Evolutionary conservation across 1,139 yeast species (phyloP), one percentile per base, ranked within the genome.

Genomic region (Waltiozyma sp.): DNA sequence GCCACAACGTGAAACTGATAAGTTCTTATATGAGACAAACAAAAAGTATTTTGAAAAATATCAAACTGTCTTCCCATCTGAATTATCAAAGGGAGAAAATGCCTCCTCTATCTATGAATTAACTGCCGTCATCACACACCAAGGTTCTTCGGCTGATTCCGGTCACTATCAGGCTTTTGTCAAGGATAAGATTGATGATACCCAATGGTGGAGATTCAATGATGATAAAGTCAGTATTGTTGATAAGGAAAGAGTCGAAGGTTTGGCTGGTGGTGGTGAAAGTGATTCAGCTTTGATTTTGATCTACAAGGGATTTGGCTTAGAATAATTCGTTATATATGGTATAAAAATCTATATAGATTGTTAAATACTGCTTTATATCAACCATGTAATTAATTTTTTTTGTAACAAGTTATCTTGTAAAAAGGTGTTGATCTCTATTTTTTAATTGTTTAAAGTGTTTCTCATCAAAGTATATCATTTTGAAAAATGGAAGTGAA

Each of bases 141-240:
- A 82, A 56, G 99, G 99, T 40, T 82, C 96, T 5, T 80, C 89
- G 41, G 96, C 98, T 0, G 97, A 93, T 61, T 83, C 96, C 36
- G 99, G 99, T 5, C 99, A 91, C 62, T 91, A 93, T 61, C 96
- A 88, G 64, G 80, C 94, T 21, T 91, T 85, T 65, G 82, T 84
- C 26, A 78, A 75, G 54, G 89, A 86, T 60, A 75, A 73, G 43
- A 65, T 66, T 40, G 93, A 81, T 57, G 87, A 84, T 37, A 77
- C 80, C 38, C 73, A 71, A 52, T 91, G 99, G 99, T 91, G 86
- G 81, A 82, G 80, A 59, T 93, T 87, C 65, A 88, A 91, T 60
- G 99, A 91, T 61, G 95, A 89, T 63, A 82, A 83, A 60, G 95
- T 93, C n/a, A 68, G 79, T 10, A 66, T 72, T 37, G 88, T 89